Evolutionary conservation across 179 eudicot species (phyloP), one percentile per base, ranked within the genome.

Genomic region (Silene vulgaris): DNA sequence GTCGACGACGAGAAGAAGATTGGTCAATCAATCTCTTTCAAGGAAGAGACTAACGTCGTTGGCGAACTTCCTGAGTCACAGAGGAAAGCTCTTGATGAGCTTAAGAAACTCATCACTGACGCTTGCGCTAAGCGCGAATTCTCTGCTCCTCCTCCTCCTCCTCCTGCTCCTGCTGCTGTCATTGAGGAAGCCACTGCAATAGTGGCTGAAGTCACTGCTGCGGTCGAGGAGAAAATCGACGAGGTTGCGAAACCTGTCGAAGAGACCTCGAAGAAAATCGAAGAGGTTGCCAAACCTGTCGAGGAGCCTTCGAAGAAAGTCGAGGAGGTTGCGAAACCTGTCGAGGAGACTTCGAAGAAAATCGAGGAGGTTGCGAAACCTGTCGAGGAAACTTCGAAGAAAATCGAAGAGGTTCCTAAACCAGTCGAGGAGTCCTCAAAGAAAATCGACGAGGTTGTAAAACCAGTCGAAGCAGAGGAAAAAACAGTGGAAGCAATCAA

Each of bases 91-190:
- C 83, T 93, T 0, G 98, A 89, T 45, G 98, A 93, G 7, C 74
- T 93, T 20, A 93, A 89, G 80, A 71, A 66, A 30, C 82, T 93
- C 19, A 84, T 93, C 32, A 86, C 65, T 14, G 91, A 89, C 3
- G 87, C 95, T 2, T 90, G 90, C 13, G 72, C 89, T 50, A 93
- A 91, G 72, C 97, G 85, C 56, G 90, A 93, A 52, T 86, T 93
- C 69, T 79, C 91, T 5, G 65, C 90, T 3, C 80, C 89, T 0
- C 78, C 85, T 1, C 79, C 81, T 6, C 37, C 81, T 6, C 37
- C 77, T 6, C 61, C 59, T 11, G 26, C 17, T 19, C 8, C 59
- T 3, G 14, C 43, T 65, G 8, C n/a, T 3, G 20, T 4, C 8
- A 2, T 32, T 0, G 48, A 30, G 45, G 70, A 14, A 12, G 1